phyloP scores from a whole-genome alignment of 1,284 basidiomycete genomes.

The Cutaneotrichosporon daszewskae region DNA sequence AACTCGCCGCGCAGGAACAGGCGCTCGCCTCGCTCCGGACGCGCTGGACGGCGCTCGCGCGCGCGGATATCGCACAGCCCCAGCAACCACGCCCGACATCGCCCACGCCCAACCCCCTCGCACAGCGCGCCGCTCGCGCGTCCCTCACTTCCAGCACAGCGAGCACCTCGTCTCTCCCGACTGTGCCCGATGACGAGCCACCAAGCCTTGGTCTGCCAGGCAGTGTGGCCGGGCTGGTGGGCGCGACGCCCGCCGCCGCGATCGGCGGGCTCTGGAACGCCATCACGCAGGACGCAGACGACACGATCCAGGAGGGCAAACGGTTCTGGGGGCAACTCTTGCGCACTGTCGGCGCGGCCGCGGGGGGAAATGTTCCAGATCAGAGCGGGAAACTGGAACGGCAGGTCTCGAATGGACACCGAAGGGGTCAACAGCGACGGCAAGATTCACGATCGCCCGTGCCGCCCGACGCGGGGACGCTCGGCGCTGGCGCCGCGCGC shows the following conservation, averaged over 20 bases:
- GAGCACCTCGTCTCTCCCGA: conserved; percentile 4
- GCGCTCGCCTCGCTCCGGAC: conserved; percentile 32
- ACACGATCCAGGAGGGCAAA: conserved; percentile 27
- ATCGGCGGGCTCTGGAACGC: neutral
- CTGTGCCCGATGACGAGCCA: conserved; percentile 5
- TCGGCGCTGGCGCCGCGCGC: too few relatives aligned
- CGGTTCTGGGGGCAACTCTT: conserved; percentile 39
- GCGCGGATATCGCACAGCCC: conserved; percentile 4
- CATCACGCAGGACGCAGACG: conserved; percentile 11
- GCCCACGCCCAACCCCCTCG: neutral
- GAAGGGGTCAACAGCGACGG: too few relatives aligned
- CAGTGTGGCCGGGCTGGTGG: too few relatives aligned
- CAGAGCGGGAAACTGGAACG: too few relatives aligned
- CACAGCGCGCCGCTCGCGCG: too few relatives aligned
- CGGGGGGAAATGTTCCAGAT: conserved; percentile 32
- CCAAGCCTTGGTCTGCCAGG: too few relatives aligned
- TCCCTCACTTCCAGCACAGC: neutral
- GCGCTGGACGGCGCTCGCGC: conserved; percentile 32
- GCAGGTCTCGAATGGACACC: too few relatives aligned
- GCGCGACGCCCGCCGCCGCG: too few relatives aligned
- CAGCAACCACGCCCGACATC: too few relatives aligned
- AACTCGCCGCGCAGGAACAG: conserved; percentile 33
- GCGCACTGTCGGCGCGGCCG: conserved; percentile 38
- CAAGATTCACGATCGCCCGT: too few relatives aligned
- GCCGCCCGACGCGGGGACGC: too few relatives aligned